Base-by-base conservation (phyloP, 768 basidiomycete species). In the Agaricus bisporus region DNA sequence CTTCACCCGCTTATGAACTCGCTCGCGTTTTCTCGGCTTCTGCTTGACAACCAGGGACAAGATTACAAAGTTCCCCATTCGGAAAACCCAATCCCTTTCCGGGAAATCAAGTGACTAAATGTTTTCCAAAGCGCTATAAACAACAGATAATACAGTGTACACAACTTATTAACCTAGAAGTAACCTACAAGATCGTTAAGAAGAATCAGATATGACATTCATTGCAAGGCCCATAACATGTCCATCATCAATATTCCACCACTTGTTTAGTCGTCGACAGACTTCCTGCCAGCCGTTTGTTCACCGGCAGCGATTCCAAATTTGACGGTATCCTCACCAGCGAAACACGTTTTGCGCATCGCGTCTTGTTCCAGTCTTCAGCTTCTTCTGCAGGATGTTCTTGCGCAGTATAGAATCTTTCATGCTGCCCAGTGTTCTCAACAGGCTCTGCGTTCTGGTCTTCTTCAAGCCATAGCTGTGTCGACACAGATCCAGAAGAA, bases 281-380 rank as follows among this genome's bases (percentile, higher is more conserved):
- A 25, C 26, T 42, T 12, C 47, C 28, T 36, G 53, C 48, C n/a
- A 54, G 46, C n/a, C 47, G 53, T 10, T 42, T 54, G 53, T 32
- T 41, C 15, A 55, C 55, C 29, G 42, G 55, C 37, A 38, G 55
- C 39, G 44, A 51, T 38, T 67, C 62, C 50, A 79, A 66, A 57
- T 70, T 66, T 9, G 86, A 81, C 20, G 90, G 89, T 22, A 91
- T 66, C 55, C 79, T 78, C 41, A 91, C 86, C 41, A 93, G 72
- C 9, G 90, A 93, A 8, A 93, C 91, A 8, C 91, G 85, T 60
- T 90, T 87, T 12, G 88, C 90, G 35, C 85, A 86, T 45, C 85
- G 83, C 1, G 91, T 94, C 65, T 83, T 83, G 68, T 89, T 75
- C 91, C 91, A 94, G 48, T 86, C 85, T 65, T 92, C 91, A n/a